Base-by-base conservation (phyloP, 169 alveolate genomes). In the Ichthyophthirius multifiliis region DNA sequence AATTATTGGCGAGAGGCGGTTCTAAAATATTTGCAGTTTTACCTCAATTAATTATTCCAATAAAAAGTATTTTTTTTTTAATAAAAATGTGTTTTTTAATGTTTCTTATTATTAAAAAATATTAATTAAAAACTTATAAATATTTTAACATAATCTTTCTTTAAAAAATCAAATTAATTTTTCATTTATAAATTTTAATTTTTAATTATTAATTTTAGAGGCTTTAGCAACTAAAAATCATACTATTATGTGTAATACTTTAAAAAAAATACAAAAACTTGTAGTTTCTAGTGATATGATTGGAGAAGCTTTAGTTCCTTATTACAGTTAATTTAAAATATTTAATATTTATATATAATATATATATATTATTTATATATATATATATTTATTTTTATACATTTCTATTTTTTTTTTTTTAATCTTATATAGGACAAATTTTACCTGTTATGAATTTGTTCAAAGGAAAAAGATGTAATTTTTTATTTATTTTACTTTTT, bases 281-380 rank as follows among this genome's bases (percentile, higher is more conserved):
- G 97, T 92, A 4, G 83, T 77, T 71, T 86, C 92, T 9, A 87
- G 94, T 4, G 94, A 92, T 71, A 80, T 90, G 79, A 90, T 93
- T 27, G 97, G 95, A 39, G 97, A 94, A 84, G 93, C 95, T 55
- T 76, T 94, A 16, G 97, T 94, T 6, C 97, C 97, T 13, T 94
- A 94, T 81, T 94, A 92, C 62, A 83, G 97, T 78, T 27, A 55
- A 27, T 27, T 55, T 27, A 9, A 20, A 47, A 47, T 9, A n/a
- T 2, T 20, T 7, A 47, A 20, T 27, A 0, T 1, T 4, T 1
- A 48, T 27, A 55, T 0, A 0, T 0, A 23, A 2, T 18, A 3
- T 20, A 10, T 27, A 55, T 10, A 15, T 3, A 10, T 3, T n/a
- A 20, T 55, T 2, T 0, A 18, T 20, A 0, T 55, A 10, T n/a